Base-by-base conservation (phyloP, 2,329 filamentous ascomycete genomes). In the Fusarium drepaniforme region DNA sequence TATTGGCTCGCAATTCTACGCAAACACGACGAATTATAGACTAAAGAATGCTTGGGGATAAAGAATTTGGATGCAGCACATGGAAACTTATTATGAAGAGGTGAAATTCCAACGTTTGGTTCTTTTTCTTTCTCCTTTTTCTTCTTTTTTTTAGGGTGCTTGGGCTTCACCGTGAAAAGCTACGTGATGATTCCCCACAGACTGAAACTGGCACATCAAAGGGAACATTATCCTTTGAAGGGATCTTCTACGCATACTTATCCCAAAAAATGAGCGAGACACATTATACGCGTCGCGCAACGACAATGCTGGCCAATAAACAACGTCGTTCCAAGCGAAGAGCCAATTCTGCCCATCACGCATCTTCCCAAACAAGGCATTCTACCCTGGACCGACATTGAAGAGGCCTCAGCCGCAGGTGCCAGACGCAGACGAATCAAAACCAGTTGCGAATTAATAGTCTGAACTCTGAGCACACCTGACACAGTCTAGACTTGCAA, bases 181-280 rank as follows among this genome's bases (percentile, higher is more conserved):
- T 16, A 1, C 0, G 23, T 15, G 21, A 3, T 7, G 4, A 23
- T 23, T 46, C 23, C 21, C 12, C 23, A 8, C 2, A 8, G 1
- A 7, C 13, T 8, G 15, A 23, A 15, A 2, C 3, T 2, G 12
- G 42, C 13, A 8, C 21, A 3, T 23, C 8, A 15, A 9, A 46
- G 13, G 42, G 4, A 9, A 5, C 21, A 46, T 25, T 18, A 11
- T 25, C 8, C 4, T 7, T 2, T 4, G 2, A 8, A 11, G 15
- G 21, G 9, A 5, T 5, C 2, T 25, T 18, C 44, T 49, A 6
- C 1, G 15, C 13, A 16, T 18, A 4, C 15, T 6, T 16, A 18
- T 25, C 13, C 13, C 23, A 9, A 23, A 16, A 46, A 25, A 13
- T 23, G 4, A 8, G 7, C 23, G 13, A 15, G 15, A 46, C 4